phyloP scores from a whole-genome alignment of 257 asterid species.

The Solanum clarkiae region DNA sequence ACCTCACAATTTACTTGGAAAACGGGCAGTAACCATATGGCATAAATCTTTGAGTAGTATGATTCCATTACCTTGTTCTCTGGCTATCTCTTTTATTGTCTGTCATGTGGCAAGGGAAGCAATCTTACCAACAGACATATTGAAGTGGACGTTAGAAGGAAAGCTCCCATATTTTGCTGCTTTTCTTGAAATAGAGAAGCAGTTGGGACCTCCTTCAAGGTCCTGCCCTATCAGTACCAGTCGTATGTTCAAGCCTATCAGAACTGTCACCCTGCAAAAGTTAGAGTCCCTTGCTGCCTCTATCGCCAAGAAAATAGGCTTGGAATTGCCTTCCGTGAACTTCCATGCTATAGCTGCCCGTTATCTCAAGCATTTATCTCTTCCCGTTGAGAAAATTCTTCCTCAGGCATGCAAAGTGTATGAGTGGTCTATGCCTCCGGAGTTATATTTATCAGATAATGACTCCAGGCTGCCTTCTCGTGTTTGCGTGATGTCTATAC shows the following conservation, averaged over 20 bases:
- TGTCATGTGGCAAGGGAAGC: slow-evolving; percentile 76
- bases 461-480: slow-evolving; percentile 55
- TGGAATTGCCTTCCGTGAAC: slow-evolving; percentile 69
- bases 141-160: slow-evolving; percentile 72
- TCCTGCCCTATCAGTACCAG: slow-evolving; percentile 48
- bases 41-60: slow-evolving; percentile 31
- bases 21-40: slow-evolving; percentile 54
- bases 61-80: slow-evolving; percentile 44
- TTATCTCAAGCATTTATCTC: slow-evolving; percentile 28
- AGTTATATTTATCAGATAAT: slow-evolving; percentile 44
- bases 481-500: slow-evolving; percentile 57
- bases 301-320: slow-evolving; percentile 43
- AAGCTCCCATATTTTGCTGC: slow-evolving; percentile 76
- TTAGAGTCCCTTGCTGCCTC: slow-evolving; percentile 59
- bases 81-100: slow-evolving; percentile 58
- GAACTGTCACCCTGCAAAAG: slow-evolving; percentile 41
- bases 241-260: slow-evolving; percentile 59
- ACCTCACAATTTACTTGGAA: slow-evolving; percentile 50
- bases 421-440: slow-evolving; percentile 73
- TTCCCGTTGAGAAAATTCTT: slow-evolving; percentile 46
- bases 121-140: slow-evolving; percentile 53
- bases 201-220: slow-evolving; percentile 35
- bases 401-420: slow-evolving; percentile 44
- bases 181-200: slow-evolving; percentile 43
- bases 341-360: slow-evolving; percentile 61